phyloP scores from a whole-genome alignment of 805 yeast genomes.

The Clavispora vitiphila region DNA sequence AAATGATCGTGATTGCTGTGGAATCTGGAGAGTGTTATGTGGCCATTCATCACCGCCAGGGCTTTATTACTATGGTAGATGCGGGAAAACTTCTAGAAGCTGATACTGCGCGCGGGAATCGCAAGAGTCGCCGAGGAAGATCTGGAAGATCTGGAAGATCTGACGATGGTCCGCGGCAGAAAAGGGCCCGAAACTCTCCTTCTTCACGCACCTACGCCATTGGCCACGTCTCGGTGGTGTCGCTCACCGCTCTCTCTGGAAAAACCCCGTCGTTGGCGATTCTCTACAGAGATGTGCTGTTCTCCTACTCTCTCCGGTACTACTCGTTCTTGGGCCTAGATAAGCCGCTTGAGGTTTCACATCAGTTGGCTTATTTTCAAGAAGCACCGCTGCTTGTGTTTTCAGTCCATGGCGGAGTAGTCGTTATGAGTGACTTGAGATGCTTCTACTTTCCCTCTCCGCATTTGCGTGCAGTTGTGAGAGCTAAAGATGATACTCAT shows the following conservation, averaged over 20 bases:
- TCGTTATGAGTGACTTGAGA: slow-evolving; percentile 22
- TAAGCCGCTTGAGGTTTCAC: slow-evolving; percentile 7
- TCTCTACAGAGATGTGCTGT: slow-evolving; percentile 31
- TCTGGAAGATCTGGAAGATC: too few species aligned
- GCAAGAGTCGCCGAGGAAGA: too few species aligned
- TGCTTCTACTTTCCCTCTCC: slow-evolving; percentile 25
- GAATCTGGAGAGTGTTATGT: neutral
- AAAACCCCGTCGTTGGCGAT: slow-evolving; percentile 18
- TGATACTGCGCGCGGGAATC: too few species aligned
- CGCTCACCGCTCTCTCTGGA: slow-evolving; percentile 3
- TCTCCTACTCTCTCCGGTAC: slow-evolving; percentile 26
- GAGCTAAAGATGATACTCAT: neutral
- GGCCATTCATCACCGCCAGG: neutral
- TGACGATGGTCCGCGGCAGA: neutral
- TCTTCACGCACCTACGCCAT: slow-evolving; percentile 6
- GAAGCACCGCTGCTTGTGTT: slow-evolving; percentile 25
- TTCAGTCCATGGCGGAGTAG: slow-evolving; percentile 22
- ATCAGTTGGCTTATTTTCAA: slow-evolving; percentile 26
- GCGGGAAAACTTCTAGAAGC: neutral
- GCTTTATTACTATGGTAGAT: neutral
- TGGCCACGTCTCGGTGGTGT: slow-evolving; percentile 10
- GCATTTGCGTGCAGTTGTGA: neutral
- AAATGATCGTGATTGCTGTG: neutral
- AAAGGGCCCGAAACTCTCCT: neutral
- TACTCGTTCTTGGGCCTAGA: slow-evolving; percentile 15